phyloP scores from a whole-genome alignment of 345 rosid genomes.

The Gossypium turneri region DNA sequence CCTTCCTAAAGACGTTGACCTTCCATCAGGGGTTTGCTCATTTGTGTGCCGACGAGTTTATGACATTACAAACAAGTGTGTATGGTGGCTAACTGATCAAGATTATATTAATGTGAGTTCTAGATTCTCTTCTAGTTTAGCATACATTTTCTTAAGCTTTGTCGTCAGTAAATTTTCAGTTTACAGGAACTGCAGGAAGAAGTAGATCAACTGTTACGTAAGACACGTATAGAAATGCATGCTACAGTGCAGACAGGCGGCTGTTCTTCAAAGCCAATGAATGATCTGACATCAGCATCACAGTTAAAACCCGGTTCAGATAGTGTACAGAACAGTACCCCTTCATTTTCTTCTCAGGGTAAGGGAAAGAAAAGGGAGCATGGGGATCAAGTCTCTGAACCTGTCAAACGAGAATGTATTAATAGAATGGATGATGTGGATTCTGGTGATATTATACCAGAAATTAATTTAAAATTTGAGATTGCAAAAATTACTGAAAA shows the following conservation, averaged over 20 bases:
- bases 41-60: constrained; percentile 87
- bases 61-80: constrained; percentile 57
- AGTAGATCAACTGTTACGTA: constrained; percentile 67
- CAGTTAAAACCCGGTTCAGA: constrained; percentile 69
- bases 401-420: constrained; percentile 59
- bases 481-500: constrained; percentile 67
- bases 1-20: constrained; percentile 69
- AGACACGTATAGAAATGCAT: constrained; percentile 73
- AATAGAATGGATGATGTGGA: constrained; percentile 59
- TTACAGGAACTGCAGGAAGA: constrained; percentile 64
- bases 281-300: constrained; percentile 68
- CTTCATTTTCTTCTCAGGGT: constrained; percentile 59
- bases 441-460: constrained; percentile 46
- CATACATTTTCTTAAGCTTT: no score
- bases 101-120: constrained; percentile 74
- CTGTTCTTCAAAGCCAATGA: constrained; percentile 69
- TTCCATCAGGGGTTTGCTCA: constrained; percentile 73
- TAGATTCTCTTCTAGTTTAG: neutral
- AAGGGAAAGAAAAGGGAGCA: constrained; percentile 96
- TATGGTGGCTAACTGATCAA: constrained; percentile 97
- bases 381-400: constrained; percentile 63
- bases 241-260: constrained; percentile 66
- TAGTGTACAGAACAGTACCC: constrained; percentile 46
- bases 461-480: constrained; percentile 59
- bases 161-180: no score